phyloP scores from a whole-genome alignment of 768 basidiomycete species.

The Zangia roseola region DNA sequence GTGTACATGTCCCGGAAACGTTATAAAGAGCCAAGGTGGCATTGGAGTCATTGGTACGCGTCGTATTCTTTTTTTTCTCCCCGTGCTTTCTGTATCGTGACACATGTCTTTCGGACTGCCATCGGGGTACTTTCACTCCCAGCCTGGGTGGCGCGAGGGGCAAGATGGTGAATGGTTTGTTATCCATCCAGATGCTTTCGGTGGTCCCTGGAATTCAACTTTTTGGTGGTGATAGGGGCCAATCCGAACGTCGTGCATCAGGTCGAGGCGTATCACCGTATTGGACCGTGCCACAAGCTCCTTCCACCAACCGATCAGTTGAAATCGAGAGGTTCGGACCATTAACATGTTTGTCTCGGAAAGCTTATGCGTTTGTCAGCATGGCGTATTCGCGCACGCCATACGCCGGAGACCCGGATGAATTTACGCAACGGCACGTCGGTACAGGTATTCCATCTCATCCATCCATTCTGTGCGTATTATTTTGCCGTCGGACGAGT shows the following conservation, averaged over 20 bases:
- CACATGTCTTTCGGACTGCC: conserved; percentile 7
- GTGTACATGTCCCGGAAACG: not conserved
- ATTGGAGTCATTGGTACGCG: not conserved
- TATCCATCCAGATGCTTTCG: not conserved
- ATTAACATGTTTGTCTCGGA: not conserved
- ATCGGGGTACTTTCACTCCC: not conserved
- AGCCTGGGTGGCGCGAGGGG: not conserved
- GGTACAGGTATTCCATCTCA: not conserved
- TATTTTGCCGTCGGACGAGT: not conserved
- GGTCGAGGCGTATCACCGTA: not conserved
- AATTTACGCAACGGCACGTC: not conserved
- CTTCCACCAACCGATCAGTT: not conserved
- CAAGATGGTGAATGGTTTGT: conserved; percentile 6
- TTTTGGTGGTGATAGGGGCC: conserved; percentile 7
- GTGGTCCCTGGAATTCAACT: not conserved
- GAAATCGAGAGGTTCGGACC: conserved; percentile 6
- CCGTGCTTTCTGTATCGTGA: not conserved
- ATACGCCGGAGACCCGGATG: not conserved
- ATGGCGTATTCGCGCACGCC: not conserved
- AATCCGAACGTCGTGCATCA: not conserved
- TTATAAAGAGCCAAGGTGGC: conserved; percentile 2
- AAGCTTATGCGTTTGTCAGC: not conserved
- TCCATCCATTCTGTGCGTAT: not conserved
- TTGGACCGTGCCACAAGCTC: conserved; percentile 1
- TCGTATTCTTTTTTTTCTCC: not conserved